Evolutionary conservation across 169 alveolate species (phyloP), one percentile per base, ranked within the genome.

Genomic region (Plasmodium gaboni): DNA sequence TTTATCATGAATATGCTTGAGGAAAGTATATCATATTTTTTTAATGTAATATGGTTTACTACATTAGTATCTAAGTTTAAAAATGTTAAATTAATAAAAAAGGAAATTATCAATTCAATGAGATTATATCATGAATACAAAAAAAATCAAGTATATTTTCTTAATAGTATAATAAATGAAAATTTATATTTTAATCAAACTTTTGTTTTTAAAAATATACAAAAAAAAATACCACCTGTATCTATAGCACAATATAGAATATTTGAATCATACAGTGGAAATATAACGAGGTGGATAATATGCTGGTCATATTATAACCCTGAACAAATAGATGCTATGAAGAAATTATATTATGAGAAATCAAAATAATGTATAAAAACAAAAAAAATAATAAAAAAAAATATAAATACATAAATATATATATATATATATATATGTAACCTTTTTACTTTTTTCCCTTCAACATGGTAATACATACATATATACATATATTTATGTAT

Each of bases 241-340:
- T 91, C 85, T 83, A 91, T 85, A 65, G 88, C 95, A 13, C 95
- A 94, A 91, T 68, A 92, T 67, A 74, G 96, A 61, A 89, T 92
- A 10, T 94, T 94, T 65, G 88, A 88, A 51, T 89, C 93, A 3
- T 73, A 80, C 64, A 93, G 76, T 42, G 94, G 95, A 0, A 78
- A 88, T 38, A 92, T 90, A 78, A 88, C 94, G 13, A 88, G 96
- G 17, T 94, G 96, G 96, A 92, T 83, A 38, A 38, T 94, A 19
- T 93, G 95, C 44, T 94, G 96, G 96, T 92, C 96, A 55, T 94
- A 89, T 59, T 94, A 89, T 69, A 89, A 76, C 48, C 89, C 92
- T 10, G 88, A 69, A 12, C 96, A 94, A 50, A 91, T 94, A 17
- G 17, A 74, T 13, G 28, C 26, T 60, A n/a, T 80, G 32, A 80